Conservation (phyloP, 1,139 yeast species). For the Insectozyma bohioensis region DNA sequence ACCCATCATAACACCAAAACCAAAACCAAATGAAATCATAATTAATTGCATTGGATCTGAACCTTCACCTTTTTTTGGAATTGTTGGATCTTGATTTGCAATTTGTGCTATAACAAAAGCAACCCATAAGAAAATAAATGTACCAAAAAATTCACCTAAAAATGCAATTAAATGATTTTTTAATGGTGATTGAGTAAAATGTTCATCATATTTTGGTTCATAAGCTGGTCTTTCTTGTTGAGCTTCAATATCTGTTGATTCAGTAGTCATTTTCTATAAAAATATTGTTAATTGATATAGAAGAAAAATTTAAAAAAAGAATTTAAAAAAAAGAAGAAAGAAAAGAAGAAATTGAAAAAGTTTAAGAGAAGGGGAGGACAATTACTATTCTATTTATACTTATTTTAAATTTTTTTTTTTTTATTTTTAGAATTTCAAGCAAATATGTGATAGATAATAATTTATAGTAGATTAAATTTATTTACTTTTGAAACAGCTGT, state of each 20-base stretch:
- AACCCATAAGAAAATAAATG: conserved; percentile 78
- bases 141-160: conserved; percentile 74
- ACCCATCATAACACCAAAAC: conserved; percentile 77
- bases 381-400: conserved; percentile 1
- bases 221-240: conserved; percentile 25
- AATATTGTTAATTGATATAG: background rate
- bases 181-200: conserved; percentile 21
- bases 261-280: conserved; percentile 15
- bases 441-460: no score
- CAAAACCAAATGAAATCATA: conserved; percentile 86
- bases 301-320: background rate
- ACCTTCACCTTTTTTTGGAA: conserved; percentile 29
- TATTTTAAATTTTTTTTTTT: background rate
- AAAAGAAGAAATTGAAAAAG: conserved; percentile 1
- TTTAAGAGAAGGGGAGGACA: conserved; percentile 1
- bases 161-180: conserved; percentile 37
- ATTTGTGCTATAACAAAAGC: conserved; percentile 84
- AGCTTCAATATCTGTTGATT: conserved; percentile 28
- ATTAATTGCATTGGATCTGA: conserved; percentile 69
- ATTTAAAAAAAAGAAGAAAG: conserved; percentile 1
- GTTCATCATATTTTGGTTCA: conserved; percentile 25
- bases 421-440: no score
- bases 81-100: conserved; percentile 66
- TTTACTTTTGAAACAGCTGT: no score
- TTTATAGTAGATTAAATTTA: no score